Conservation (phyloP, 495 filamentous ascomycete species). For the Aspergillus funiculosus region DNA sequence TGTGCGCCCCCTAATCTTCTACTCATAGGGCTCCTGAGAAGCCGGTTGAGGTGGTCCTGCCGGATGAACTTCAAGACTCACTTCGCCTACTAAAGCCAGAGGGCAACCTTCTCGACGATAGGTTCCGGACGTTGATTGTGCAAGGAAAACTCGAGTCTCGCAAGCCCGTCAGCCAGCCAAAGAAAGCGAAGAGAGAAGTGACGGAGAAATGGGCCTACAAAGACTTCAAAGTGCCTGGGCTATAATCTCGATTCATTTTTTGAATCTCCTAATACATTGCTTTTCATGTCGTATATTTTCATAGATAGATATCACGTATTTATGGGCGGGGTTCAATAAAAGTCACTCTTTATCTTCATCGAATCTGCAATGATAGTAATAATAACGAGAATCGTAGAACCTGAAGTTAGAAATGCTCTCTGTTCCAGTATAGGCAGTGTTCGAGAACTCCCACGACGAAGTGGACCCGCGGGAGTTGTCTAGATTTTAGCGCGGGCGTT, state of each 20-base stretch:
- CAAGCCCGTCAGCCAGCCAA: constrained; percentile 67
- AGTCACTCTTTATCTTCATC: constrained; percentile 1
- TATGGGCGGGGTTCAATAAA: constrained; percentile 12
- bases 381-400: no score
- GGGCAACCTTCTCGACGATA: constrained; percentile 84
- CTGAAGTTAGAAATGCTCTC: no score
- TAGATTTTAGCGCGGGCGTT: constrained; percentile 16
- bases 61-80: constrained; percentile 90
- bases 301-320: constrained; percentile 14
- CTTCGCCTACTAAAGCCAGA: constrained; percentile 85
- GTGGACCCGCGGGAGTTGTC: constrained; percentile 13
- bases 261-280: not conserved
- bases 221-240: constrained; percentile 66
- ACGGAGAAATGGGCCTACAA: constrained; percentile 98
- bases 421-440: no score
- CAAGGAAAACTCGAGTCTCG: constrained; percentile 83
- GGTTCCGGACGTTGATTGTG: constrained; percentile 82
- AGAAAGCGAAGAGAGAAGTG: constrained; percentile 66
- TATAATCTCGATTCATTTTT: no score
- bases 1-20: constrained; percentile 23
- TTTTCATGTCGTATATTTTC: constrained; percentile 15
- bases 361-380: no score
- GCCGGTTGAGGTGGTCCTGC: constrained; percentile 79
- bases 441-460: constrained; percentile 3
- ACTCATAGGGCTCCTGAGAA: constrained; percentile 61